phyloP scores from a whole-genome alignment of 352 stramenopile genomes.

The Phytophthora cactorum region DNA sequence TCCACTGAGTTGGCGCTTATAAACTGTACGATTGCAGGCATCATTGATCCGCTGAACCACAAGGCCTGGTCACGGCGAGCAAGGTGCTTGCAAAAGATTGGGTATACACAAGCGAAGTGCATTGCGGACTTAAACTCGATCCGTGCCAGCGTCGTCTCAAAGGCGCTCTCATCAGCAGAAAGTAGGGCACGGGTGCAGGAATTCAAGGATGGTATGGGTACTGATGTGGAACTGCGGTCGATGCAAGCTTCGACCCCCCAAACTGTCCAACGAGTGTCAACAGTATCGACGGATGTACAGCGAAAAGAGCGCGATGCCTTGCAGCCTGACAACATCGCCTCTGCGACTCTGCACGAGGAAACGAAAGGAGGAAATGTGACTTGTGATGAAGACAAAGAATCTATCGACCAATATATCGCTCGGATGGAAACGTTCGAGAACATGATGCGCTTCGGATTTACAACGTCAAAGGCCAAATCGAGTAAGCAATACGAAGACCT shows the following conservation, averaged over 20 bases:
- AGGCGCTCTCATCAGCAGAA: background rate
- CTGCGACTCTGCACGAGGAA: background rate
- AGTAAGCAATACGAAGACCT: background rate
- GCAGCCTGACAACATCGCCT: background rate
- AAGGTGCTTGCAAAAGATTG: conserved; percentile 24
- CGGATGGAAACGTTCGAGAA: conserved; percentile 21
- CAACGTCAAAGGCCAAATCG: background rate
- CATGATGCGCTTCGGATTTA: background rate
- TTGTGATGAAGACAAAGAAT: conserved; percentile 1
- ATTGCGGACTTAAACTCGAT: conserved; percentile 14
- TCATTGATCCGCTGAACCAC: conserved; percentile 32
- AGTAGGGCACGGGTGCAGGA: conserved; percentile 8
- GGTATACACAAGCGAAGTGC: conserved; percentile 7
- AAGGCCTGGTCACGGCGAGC: conserved; percentile 36
- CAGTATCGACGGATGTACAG: conserved; percentile 10
- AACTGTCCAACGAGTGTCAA: background rate
- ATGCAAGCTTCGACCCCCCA: background rate
- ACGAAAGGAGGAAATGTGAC: background rate
- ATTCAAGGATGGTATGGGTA: conserved; percentile 11
- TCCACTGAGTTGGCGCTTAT: conserved; percentile 7
- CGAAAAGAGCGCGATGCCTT: conserved; percentile 4
- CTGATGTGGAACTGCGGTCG: background rate
- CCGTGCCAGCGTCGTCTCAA: conserved; percentile 1
- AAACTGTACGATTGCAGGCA: conserved; percentile 36
- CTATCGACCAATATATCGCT: conserved; percentile 30